Conservation (phyloP, 208 protist genomes). For the Trypanosoma caninum region DNA sequence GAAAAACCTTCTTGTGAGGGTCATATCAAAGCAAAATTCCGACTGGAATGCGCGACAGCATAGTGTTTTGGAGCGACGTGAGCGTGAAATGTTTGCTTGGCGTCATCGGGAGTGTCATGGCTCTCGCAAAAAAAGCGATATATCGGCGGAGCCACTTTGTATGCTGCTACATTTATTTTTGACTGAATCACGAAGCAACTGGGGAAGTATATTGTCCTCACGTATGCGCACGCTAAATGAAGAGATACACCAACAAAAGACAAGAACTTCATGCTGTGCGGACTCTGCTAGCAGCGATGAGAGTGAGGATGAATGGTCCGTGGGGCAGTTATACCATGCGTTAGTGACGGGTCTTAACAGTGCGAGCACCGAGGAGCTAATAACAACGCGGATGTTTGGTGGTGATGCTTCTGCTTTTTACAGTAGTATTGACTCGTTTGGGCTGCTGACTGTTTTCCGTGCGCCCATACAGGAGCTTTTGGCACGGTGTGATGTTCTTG, state of each 20-base stretch:
- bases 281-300: conserved; percentile 11
- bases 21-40: conserved; percentile 22
- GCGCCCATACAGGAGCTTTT: conserved; percentile 55
- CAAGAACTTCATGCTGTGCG: not conserved
- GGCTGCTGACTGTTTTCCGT: conserved; percentile 59
- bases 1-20: conserved; percentile 6
- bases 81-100: not conserved
- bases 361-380: conserved; percentile 15
- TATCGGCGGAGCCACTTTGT: conserved; percentile 31
- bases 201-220: conserved; percentile 40
- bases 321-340: conserved; percentile 50
- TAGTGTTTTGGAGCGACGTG: conserved; percentile 21
- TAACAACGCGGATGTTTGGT: conserved; percentile 15
- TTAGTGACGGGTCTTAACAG: conserved; percentile 68
- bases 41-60: conserved; percentile 6
- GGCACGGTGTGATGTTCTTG: conserved; percentile 34
- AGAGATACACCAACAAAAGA: conserved; percentile 7
- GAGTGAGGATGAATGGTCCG: conserved; percentile 29
- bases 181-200: conserved; percentile 32
- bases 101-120: not conserved
- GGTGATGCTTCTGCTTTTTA: not conserved
- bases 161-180: conserved; percentile 46
- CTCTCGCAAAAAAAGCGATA: not conserved
- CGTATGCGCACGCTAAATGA: conserved; percentile 29
- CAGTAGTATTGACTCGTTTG: conserved; percentile 56